A percentile compares a stretch with the other conserved stretches of the same genome.
These are phyloP conservation scores for Trichophyton benhamiae DNA, from an alignment of 2,329 filamentous ascomycete species.

Conservation along the genomic window DNA sequence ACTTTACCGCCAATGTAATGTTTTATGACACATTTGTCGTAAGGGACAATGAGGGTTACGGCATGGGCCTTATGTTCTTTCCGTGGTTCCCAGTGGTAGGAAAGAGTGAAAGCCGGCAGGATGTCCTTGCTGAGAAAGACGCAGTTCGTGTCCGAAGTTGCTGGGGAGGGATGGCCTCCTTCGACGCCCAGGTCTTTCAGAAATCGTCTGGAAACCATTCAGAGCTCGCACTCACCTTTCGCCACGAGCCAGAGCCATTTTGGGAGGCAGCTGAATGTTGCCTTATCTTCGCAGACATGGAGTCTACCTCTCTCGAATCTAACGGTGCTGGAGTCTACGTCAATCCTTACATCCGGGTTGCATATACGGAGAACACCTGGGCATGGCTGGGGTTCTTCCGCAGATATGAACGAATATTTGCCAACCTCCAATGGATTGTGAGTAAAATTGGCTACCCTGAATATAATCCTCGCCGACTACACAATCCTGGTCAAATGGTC, in stretches of 20 bases:
- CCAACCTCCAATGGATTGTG: conserved; percentile 11
- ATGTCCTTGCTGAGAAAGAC: conserved; percentile 7
- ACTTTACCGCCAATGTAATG: conserved; percentile 9
- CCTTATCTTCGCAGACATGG: conserved; percentile 9
- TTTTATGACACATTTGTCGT: conserved; percentile 12
- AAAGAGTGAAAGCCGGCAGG: conserved; percentile 4
- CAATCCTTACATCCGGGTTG: conserved; percentile 9
- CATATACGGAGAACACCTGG: conserved; percentile 9
- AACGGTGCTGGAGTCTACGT: conserved; percentile 7
- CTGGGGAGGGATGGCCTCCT: conserved; percentile 10
- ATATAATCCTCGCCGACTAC: conserved; percentile 10
- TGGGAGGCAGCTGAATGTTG: conserved; percentile 13
- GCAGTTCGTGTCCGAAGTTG: conserved; percentile 10
- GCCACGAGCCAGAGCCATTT: conserved; percentile 6
- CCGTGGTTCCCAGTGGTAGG: conserved; percentile 9
- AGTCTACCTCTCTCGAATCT: not conserved
- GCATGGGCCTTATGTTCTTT: conserved; percentile 10
- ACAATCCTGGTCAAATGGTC: conserved; percentile 5
- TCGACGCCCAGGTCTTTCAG: conserved; percentile 8
- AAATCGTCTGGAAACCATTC: not conserved
- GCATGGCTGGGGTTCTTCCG: conserved; percentile 8
- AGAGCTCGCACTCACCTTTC: conserved; percentile 5
- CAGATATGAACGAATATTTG: conserved; percentile 9
- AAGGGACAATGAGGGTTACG: conserved; percentile 8
- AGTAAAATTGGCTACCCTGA: conserved; percentile 11